phyloP scores from a whole-genome alignment of 768 basidiomycete species.

The Tricholomella constricta region DNA sequence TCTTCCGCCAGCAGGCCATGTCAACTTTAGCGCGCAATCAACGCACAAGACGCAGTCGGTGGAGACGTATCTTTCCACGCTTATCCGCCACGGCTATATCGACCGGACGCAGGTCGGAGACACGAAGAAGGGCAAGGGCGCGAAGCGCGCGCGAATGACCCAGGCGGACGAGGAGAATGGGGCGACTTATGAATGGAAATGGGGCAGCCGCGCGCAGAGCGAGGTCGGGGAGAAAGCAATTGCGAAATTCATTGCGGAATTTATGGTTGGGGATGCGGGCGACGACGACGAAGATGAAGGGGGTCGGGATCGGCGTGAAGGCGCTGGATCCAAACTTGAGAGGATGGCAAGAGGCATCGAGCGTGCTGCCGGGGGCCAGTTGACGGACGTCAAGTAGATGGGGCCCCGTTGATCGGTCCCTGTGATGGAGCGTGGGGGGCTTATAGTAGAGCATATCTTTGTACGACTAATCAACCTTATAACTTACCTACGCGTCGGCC shows the following conservation, averaged over 20 bases:
- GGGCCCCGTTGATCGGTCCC: too few species aligned
- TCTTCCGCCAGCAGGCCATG: slow-evolving; percentile 45
- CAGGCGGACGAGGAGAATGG: slow-evolving; percentile 42
- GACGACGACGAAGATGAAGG: slow-evolving; percentile 40
- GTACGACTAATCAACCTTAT: too few species aligned
- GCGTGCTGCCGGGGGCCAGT: slow-evolving; percentile 62
- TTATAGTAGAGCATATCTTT: too few species aligned
- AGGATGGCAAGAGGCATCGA: slow-evolving; percentile 57
- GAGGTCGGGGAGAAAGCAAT: slow-evolving; percentile 83
- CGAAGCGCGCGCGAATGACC: slow-evolving; percentile 57
- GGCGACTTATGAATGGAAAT: slow-evolving; percentile 72
- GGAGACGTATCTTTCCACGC: slow-evolving; percentile 63
- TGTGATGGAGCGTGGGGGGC: neutral
- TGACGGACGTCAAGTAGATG: slow-evolving; percentile 40
- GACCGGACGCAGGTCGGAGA: slow-evolving; percentile 64
- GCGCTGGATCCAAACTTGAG: slow-evolving; percentile 38
- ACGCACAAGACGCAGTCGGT: slow-evolving; percentile 55
- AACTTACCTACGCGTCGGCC: too few species aligned
- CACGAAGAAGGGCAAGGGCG: slow-evolving; percentile 35
- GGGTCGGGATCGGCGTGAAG: slow-evolving; percentile 15
- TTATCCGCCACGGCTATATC: slow-evolving; percentile 76
- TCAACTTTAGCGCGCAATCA: slow-evolving; percentile 55
- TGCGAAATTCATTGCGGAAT: slow-evolving; percentile 75
- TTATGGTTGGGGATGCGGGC: slow-evolving; percentile 59
- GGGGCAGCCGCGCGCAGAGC: slow-evolving; percentile 78